Conservation (phyloP, 2,329 filamentous ascomycete genomes). For the Scedosporium aurantiacum region DNA sequence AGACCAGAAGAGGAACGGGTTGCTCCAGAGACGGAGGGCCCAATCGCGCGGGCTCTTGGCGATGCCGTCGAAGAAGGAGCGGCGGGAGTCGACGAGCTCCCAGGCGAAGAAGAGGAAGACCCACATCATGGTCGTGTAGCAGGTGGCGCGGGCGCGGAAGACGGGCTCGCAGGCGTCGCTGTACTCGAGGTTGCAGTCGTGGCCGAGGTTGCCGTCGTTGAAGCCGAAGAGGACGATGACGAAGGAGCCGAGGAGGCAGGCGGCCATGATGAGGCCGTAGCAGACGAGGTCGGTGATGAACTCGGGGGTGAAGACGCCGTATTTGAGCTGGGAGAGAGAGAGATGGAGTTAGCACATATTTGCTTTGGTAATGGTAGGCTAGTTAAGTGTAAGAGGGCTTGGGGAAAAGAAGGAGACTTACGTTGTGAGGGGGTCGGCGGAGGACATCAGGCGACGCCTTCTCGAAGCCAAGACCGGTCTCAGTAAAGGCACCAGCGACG, state of each 20-base stretch:
- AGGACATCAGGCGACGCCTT: slow-evolving; percentile 56
- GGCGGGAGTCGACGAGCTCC: slow-evolving; percentile 56
- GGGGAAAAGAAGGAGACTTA: slow-evolving; percentile 22
- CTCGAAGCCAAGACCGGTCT: slow-evolving; percentile 64
- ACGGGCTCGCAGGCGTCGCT: slow-evolving; percentile 41
- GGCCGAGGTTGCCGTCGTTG: slow-evolving; percentile 41
- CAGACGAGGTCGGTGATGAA: slow-evolving; percentile 51
- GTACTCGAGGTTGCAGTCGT: slow-evolving; percentile 46
- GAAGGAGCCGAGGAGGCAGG: slow-evolving; percentile 46
- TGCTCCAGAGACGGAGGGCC: slow-evolving; percentile 42
- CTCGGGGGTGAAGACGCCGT: slow-evolving; percentile 53
- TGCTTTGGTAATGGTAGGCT: not conserved
- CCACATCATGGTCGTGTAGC: slow-evolving; percentile 58
- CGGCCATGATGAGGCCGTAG: slow-evolving; percentile 54
- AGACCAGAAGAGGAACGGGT: slow-evolving; percentile 40
- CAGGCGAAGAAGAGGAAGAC: slow-evolving; percentile 58
- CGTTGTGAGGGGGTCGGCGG: slow-evolving; percentile 50
- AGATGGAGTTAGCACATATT: not conserved
- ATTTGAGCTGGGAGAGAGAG: slow-evolving; percentile 18
- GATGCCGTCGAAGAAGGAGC: slow-evolving; percentile 51
- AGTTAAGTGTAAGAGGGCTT: not conserved
- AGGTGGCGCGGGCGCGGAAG: slow-evolving; percentile 54
- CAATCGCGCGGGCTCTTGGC: slow-evolving; percentile 43
- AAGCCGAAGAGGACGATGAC: slow-evolving; percentile 46
- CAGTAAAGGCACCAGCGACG: slow-evolving; percentile 58